Base-by-base conservation (phyloP, 75 land plant species). In the Azolla pinnata region DNA sequence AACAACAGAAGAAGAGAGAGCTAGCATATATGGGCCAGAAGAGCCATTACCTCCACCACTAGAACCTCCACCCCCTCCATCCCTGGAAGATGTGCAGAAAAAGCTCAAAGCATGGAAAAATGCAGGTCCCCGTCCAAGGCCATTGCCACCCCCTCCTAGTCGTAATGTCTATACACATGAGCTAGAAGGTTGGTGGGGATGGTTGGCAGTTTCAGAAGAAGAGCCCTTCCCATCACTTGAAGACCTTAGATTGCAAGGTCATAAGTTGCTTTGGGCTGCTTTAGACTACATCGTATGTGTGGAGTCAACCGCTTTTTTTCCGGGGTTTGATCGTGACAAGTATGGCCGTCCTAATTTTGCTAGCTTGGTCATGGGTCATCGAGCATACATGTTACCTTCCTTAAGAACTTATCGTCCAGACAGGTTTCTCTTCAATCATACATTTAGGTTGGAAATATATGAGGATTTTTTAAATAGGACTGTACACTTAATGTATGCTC, bases 141-240 rank as follows among this genome's bases (percentile, higher is more conserved):
- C 93, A 23, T 80, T 83, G 51, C 88, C 93, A 35, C 93, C 93
- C 1, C 93, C 93, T 54, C 79, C 87, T 25, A 76, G 68, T 10
- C 73, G 93, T 30, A 73, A 75, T 17, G 67, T 81, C 9, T 77
- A 81, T 63, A 46, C 56, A 1, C 85, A 88, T 77, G 88, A 79
- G 62, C 76, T 79, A 53, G 90, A 90, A 77, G 85, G 90, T 0
- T 90, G 96, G 96, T 86, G 85, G 85, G 81, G 85, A 29, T 81
- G 83, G 83, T 65, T 90, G 50, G 79, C 82, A 23, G 81, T 82
- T 47, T 54, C 29, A 32, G 84, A 83, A n/a, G 44, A 33, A 26
- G 88, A 81, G 45, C 88, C 87, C 9, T 67, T 65, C 14, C 81
- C 76, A 38, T 66, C 79, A 25, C 68, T 65, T 23, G 34, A 29